phyloP scores from a whole-genome alignment of 2,329 filamentous ascomycete species.

The Nothophoma quercina region DNA sequence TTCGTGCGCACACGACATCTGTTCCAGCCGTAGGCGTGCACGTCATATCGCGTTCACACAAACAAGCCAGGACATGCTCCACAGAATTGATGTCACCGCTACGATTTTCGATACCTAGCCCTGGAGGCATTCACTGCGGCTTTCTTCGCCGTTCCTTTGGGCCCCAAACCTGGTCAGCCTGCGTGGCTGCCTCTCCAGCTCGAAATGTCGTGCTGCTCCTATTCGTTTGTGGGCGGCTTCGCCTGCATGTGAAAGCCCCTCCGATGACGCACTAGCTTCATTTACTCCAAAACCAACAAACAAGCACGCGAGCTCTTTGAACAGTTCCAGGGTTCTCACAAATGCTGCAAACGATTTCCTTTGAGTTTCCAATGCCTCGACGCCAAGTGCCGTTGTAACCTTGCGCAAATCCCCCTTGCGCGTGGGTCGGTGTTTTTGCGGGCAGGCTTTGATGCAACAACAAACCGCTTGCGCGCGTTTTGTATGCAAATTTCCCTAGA shows the following conservation, averaged over 20 bases:
- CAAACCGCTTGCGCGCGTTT: too few relatives aligned
- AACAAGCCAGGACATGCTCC: constrained; percentile 17
- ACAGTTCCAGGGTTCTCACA: constrained; percentile 5
- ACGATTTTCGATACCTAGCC: too few relatives aligned
- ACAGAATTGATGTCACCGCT: constrained; percentile 18
- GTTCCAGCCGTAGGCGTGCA: constrained; percentile 17
- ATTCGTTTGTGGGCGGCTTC: constrained; percentile 12
- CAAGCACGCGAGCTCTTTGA: constrained; percentile 15
- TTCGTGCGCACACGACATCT: constrained; percentile 15
- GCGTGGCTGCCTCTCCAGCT: not conserved
- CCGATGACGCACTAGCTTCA: constrained; percentile 8
- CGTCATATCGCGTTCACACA: constrained; percentile 20
- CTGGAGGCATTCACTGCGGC: constrained; percentile 3
- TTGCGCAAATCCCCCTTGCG: constrained; percentile 12
- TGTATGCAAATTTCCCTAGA: too few relatives aligned
- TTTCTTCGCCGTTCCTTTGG: constrained; percentile 6
- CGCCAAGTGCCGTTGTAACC: constrained; percentile 1
- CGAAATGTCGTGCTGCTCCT: constrained; percentile 9
- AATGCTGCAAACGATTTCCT: constrained; percentile 3
- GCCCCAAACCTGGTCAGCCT: constrained; percentile 6
- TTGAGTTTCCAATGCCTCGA: not conserved
- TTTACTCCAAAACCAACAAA: not conserved
- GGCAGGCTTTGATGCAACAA: not conserved
- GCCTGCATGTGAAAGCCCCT: constrained; percentile 19
- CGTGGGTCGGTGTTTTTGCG: not conserved